A percentile compares a stretch with the other conserved stretches of the same genome.
phyloP scores from a whole-genome alignment of 148 eudicot genomes.

The Rheum nobile region DNA sequence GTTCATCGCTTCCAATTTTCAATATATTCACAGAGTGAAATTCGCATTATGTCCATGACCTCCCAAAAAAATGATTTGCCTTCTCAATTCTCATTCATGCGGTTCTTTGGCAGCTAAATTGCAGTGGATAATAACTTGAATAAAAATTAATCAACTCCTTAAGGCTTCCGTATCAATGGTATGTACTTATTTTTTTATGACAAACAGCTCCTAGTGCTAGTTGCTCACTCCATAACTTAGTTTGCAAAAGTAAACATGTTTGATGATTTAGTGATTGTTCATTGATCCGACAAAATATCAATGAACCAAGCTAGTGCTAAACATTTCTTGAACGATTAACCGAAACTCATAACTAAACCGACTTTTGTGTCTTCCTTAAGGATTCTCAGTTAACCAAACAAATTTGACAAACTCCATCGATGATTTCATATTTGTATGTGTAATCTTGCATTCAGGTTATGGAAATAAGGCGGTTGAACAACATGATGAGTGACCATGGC shows the following conservation, averaged over 20 bases:
- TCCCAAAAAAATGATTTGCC: neutral
- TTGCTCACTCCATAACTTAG: no score
- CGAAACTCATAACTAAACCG: neutral
- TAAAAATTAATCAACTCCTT: no score
- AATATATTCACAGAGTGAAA: neutral
- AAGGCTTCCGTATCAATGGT: no score
- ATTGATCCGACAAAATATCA: neutral
- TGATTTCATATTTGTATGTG: no score
- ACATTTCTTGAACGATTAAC: neutral
- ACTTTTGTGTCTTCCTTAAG: neutral
- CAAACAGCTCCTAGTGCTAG: no score
- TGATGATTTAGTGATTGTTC: neutral
- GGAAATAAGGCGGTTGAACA: constrained; percentile 86
- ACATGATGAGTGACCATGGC: constrained; percentile 99
- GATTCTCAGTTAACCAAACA: no score
- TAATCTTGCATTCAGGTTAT: constrained; percentile 34
- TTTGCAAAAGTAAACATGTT: no score
- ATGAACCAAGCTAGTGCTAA: neutral
- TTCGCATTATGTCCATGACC: neutral
- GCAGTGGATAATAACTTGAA: neutral
- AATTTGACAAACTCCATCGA: no score
- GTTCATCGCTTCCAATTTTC: neutral
- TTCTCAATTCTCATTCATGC: neutral
- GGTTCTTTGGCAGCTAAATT: neutral
- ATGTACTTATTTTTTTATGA: no score